Base-by-base conservation (phyloP, 2,329 filamentous ascomycete species). In the Fusarium sp. region DNA sequence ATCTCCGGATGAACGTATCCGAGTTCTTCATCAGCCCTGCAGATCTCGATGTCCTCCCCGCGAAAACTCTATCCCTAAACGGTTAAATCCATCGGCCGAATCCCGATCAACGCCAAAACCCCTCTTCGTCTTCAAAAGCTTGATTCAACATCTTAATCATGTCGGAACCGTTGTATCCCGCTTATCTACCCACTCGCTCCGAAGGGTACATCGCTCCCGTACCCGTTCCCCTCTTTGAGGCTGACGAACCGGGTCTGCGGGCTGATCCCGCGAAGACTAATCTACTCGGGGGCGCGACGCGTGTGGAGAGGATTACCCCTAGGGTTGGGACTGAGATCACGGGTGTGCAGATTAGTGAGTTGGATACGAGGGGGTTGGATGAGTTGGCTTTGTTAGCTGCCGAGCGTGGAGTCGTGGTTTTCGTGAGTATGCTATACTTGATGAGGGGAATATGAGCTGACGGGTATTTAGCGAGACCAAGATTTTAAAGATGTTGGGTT, bases 401-500 rank as follows among this genome's bases (percentile, higher is more conserved):
- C 2, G 75, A 78, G 30, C 63, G 77, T 11, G 77, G 77, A 8
- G 77, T 78, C 4, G 56, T 79, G 0, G 76, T 78, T n/a, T 78
- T 78, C 62, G 76, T 79, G 27, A 61, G 74, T 63, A 11, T 11
- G 2, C 0, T 6, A 1, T 20, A 3, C 12, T 1, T 2, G 9
- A 2, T 2, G 4, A 16, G 12, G 6, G 6, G 6, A 12, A 13
- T 0, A 22, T 40, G 13, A 24, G 1, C 61, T 71, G 9, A 70
- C 6, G 7, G 2, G 22, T 1, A 0, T 1, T 12, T 6, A 78
- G 77, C 67, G 77, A 59, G 76, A 78, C 2, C 77, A 79, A 34
- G 70, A 77, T 3, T 79, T 79, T 57, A 77, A 74, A 2, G 76
- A 78, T n/a, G 53, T 67, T 25, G 76, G 77, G 2, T 79, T 79